Conservation (phyloP, 208 protist species). For the Leishmania gerbilli region DNA sequence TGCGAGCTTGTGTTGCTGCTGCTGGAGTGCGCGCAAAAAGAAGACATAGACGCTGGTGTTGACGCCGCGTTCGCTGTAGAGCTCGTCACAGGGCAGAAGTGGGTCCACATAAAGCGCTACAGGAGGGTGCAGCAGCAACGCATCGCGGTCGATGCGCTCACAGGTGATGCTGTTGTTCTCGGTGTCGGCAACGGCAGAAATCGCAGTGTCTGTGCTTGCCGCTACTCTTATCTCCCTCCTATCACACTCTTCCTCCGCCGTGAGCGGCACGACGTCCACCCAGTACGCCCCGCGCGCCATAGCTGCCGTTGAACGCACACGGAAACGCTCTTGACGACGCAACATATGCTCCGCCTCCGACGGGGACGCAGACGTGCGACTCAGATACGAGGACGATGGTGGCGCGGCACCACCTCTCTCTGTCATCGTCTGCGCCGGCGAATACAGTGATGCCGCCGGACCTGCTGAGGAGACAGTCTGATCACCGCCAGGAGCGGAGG, state of each 20-base stretch:
- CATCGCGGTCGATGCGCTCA: conserved; percentile 41
- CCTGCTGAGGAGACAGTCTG: not conserved
- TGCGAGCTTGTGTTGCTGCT: not conserved
- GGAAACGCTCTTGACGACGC: conserved; percentile 1
- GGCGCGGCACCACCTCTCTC: not conserved
- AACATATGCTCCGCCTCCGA: not conserved
- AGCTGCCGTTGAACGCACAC: conserved; percentile 18
- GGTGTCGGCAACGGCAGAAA: not conserved
- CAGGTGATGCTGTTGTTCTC: not conserved
- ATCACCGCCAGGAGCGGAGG: not conserved
- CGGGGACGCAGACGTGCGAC: not conserved
- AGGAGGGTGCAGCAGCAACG: conserved; percentile 40
- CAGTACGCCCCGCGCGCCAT: conserved; percentile 41
- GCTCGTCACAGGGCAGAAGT: conserved; percentile 66
- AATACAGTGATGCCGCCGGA: not conserved
- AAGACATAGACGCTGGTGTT: conserved; percentile 55
- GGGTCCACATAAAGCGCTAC: conserved; percentile 43
- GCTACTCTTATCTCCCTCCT: not conserved
- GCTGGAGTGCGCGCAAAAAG: conserved; percentile 36
- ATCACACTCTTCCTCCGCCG: not conserved
- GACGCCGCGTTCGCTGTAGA: conserved; percentile 45
- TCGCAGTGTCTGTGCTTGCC: not conserved
- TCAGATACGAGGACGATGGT: not conserved
- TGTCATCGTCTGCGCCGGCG: not conserved
- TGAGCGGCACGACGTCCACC: conserved; percentile 39